phyloP scores from a whole-genome alignment of 176 grass and related monocot genomes.

The Puya raimondii region DNA sequence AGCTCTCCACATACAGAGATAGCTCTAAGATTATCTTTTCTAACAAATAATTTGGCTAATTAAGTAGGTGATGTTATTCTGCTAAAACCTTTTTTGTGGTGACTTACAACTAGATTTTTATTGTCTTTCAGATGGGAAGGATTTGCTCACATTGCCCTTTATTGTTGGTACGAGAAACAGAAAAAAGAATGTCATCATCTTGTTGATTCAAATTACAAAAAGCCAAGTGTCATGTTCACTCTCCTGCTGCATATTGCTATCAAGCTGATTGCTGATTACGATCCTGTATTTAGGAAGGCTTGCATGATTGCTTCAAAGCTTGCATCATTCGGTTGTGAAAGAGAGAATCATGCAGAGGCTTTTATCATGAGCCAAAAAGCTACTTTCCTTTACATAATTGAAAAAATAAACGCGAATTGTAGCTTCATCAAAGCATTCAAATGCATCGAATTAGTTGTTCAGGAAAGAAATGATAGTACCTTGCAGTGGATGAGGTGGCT shows the following conservation, averaged over 20 bases:
- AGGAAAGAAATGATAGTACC: conserved; percentile 26
- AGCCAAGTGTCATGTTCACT: conserved; percentile 22
- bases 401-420: conserved; percentile 22
- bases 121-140: conserved; percentile 70
- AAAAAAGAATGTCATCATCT: conserved; percentile 14
- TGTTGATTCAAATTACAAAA: not conserved
- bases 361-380: conserved; percentile 30
- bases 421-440: conserved; percentile 28
- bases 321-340: not conserved
- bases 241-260: conserved; percentile 65
- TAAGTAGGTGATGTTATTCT: not conserved
- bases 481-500: conserved; percentile 85
- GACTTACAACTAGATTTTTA: not conserved
- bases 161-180: conserved; percentile 51
- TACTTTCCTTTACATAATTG: conserved; percentile 41
- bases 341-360: not conserved
- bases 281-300: conserved; percentile 48
- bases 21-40: not conserved
- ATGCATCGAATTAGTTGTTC: conserved; percentile 21
- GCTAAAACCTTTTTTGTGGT: too few relatives aligned
- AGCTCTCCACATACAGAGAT: not conserved
- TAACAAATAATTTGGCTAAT: not conserved
- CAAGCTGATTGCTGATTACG: conserved; percentile 32
- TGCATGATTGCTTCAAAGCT: conserved; percentile 59
- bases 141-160: conserved; percentile 63